A percentile compares a stretch with the other conserved stretches of the same genome.
Evolutionary conservation across 2,329 filamentous ascomycete species (phyloP).

Genomic region (Sarocladiaceae sp.): DNA sequence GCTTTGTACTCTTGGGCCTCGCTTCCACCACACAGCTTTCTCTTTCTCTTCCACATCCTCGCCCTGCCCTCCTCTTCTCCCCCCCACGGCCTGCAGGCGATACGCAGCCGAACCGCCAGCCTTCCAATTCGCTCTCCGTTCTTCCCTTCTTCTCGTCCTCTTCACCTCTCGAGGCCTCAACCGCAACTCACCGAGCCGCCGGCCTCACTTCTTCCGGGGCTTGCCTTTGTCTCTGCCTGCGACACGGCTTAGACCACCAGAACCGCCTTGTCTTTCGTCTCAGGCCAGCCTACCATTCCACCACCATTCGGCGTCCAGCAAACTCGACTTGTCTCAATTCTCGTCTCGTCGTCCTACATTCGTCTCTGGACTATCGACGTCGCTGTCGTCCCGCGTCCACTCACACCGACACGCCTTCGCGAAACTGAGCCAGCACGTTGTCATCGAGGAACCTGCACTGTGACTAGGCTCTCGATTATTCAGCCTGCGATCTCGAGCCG

Average conservation of each 20-base stretch:
- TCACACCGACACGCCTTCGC: neutral
- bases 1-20: conserved; percentile 1
- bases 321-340: neutral
- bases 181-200: conserved; percentile 6
- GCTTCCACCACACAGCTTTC: neutral
- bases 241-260: neutral
- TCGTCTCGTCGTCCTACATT: neutral
- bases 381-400: neutral
- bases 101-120: conserved; percentile 8
- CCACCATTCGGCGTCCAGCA: neutral
- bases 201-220: conserved; percentile 2
- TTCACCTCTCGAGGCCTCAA: conserved; percentile 8
- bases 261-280: neutral
- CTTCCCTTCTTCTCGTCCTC: conserved; percentile 6
- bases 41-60: conserved; percentile 5
- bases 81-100: conserved; percentile 10
- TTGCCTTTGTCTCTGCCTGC: conserved; percentile 7
- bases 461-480: neutral
- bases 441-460: too few relatives aligned
- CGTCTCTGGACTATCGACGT: neutral
- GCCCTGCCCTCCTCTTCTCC: neutral
- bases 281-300: neutral
- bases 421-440: too few relatives aligned
- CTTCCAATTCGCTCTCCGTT: conserved; percentile 7
- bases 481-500: too few relatives aligned